Base-by-base conservation (phyloP, 2,329 filamentous ascomycete species). In the Exophiala sp. region DNA sequence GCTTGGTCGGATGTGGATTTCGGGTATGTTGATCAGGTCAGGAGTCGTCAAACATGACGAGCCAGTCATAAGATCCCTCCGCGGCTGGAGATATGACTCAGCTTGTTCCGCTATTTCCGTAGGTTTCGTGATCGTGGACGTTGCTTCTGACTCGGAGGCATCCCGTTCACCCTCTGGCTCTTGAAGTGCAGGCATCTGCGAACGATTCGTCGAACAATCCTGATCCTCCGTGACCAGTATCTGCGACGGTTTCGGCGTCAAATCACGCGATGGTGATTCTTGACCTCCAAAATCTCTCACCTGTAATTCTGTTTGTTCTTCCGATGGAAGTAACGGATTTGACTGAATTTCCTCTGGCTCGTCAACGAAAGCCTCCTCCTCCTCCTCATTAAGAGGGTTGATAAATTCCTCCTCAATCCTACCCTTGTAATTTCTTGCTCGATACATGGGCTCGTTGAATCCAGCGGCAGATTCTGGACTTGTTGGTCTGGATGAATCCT, bases 381-480 rank as follows among this genome's bases (percentile, higher is more conserved):
- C 50, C 12, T 51, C 57, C 3, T 49, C 50, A 11, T 43, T 43
- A 0, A 45, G 24, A 7, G 24, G 35, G 11, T 39, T 18, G 7
- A 10, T 16, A 9, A 41, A 34, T 21, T 29, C 32, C 10, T 52
- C 49, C 4, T 47, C 50, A 7, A 43, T 14, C n/a, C 42, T 45
- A 10, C 10, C 16, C 14, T 42, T 18, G 24, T 38, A 43, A 34
- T 44, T 42, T n/a, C 18, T 43, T 9, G 44, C 76, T 1, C 79
- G 82, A 39, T 87, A 87, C 64, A 82, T 75, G 1, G 90, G 88
- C 18, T 80, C 77, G 78, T 66, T 81, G 44, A 72, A 69, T 11
- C 86, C 75, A 49, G 85, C 86, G 14, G 55, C 50, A 1, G 90
- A 95, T 12, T 88, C 85, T 0, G 94, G 92, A 35, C 91, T 96